phyloP scores from a whole-genome alignment of 1,139 yeast genomes.

The Sugiyamaella paludigena region DNA sequence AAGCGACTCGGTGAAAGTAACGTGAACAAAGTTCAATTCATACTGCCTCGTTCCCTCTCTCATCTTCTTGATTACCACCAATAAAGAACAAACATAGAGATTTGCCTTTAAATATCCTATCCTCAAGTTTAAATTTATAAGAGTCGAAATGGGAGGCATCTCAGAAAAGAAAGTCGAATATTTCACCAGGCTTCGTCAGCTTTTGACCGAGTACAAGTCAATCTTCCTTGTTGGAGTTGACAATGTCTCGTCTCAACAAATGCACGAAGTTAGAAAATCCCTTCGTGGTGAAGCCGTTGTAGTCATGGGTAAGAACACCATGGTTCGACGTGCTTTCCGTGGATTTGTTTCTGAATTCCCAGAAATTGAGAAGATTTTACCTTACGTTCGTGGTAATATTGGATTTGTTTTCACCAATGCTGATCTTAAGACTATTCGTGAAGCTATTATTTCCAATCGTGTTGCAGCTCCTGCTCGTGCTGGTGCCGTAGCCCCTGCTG shows the following conservation, averaged over 20 bases:
- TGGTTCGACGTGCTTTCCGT: conserved; percentile 99
- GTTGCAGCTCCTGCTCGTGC: conserved; percentile 99
- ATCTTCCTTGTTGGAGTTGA: conserved; percentile 99
- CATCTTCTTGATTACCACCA: background rate
- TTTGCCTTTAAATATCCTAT: conserved; percentile 92
- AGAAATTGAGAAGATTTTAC: conserved; percentile 92
- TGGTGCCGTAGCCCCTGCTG: conserved; percentile 98
- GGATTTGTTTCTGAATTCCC: conserved; percentile 92
- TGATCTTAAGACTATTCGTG: conserved; percentile 91
- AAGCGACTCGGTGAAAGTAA: too few species aligned
- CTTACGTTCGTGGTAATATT: conserved; percentile 94
- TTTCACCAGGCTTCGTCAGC: conserved; percentile 92
- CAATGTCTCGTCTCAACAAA: conserved; percentile 99
- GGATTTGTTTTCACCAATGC: conserved; percentile 99
- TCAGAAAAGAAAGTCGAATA: conserved; percentile 97
- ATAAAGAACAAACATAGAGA: conserved; percentile 14
- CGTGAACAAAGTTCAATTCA: too few species aligned
- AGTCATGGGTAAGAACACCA: conserved; percentile 99
- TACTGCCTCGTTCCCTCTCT: too few species aligned
- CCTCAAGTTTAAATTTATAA: conserved; percentile 49
- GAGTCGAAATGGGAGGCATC: conserved; percentile 99
- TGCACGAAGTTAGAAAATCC: conserved; percentile 98
- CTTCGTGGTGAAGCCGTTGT: conserved; percentile 94
- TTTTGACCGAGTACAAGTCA: conserved; percentile 95
- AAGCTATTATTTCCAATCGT: conserved; percentile 79